Evolutionary conservation across 106 monocot genomes (phyloP), one percentile per base, ranked within the genome.

Genomic region (Platanthera zijinensis): DNA sequence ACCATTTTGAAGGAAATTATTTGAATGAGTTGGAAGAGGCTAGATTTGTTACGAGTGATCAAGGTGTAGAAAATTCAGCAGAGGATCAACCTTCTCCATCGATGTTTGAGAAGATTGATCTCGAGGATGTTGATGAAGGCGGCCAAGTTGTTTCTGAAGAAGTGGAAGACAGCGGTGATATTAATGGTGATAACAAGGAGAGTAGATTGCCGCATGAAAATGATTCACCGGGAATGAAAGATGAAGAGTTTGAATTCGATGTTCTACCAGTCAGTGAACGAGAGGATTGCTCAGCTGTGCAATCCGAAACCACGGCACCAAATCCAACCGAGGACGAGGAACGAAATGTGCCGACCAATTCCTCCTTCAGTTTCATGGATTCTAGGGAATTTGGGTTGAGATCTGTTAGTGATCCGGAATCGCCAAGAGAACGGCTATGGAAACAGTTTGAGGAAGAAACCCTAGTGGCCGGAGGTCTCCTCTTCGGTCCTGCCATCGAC

Each of bases 361-460:
- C 92, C 17, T 88, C 92, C 17, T 78, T 75, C n/a, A 84, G 87
- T 74, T 84, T 92, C 52, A 90, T 92, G 78, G 85, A 87, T 77
- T 77, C 75, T 19, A 76, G 80, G 12, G 89, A 90, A 53, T 74
- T 96, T 84, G 90, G 86, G 0, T 56, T 83, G 52, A 81, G 86
- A 52, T 90, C 90, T 25, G 95, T 85, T 28, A 86, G 88, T 75
- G 87, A 92, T 59, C 78, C 83, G 0, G 96, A 96, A 17, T 96
- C 96, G 47, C 94, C 94, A 45, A 88, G 86, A 64, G 90, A 90
- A 68, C 80, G 72, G 6, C 82, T 95, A 9, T 85, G 82, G 84
- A 88, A 84, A 70, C 88, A 93, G 32, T 93, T 93, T 74, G 76
- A 93, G 76, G 79, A 83, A 71, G 93, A 93, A 73, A 78, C 82